Base-by-base conservation (phyloP, 164 flowering plant species). In the Brasenia schreberi region DNA sequence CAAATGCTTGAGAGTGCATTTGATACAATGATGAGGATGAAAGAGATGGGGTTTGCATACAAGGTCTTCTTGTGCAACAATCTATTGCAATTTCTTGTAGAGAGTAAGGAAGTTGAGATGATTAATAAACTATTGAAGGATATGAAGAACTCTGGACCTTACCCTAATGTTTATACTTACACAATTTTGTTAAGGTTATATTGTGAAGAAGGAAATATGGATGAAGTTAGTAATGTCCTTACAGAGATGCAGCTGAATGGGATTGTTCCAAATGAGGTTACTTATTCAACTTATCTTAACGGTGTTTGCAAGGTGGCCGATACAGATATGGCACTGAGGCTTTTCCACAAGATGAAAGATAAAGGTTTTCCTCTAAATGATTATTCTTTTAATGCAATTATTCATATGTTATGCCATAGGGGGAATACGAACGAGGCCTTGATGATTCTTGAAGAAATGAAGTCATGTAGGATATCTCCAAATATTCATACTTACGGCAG, bases 401-500 rank as follows among this genome's bases (percentile, higher is more conserved):
- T 86, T 45, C 64, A 77, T 70, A 82, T 83, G 23, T 74, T 81
- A 63, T 81, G 84, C 64, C 75, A 63, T n/a, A 78, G 70, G 71
- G 86, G 82, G 61, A 72, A 77, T 64, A 6, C 67, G 7, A 4
- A 69, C 23, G 75, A 73, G 68, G 95, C 95, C 64, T 18, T 66
- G 75, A 70, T 63, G 17, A 66, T 83, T 68, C 72, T 83, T 44
- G 75, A 78, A 65, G 87, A 82, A 66, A 84, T 88, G 91, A 77
- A 72, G 78, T 67, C 63, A 5, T 59, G 17, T 65, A 82, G 82
- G 58, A 66, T 82, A 60, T 18, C 64, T 1, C 84, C 89, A 9
- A 83, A 83, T 83, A 76, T 75, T 68, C 76, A 80, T 72, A 88
- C 84, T 76, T 88, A 82, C 58, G 81, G 80, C 73, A 82, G 83